These are phyloP conservation scores for Plantago major DNA, from an alignment of 257 asterid species.

Conservation along the genomic window DNA sequence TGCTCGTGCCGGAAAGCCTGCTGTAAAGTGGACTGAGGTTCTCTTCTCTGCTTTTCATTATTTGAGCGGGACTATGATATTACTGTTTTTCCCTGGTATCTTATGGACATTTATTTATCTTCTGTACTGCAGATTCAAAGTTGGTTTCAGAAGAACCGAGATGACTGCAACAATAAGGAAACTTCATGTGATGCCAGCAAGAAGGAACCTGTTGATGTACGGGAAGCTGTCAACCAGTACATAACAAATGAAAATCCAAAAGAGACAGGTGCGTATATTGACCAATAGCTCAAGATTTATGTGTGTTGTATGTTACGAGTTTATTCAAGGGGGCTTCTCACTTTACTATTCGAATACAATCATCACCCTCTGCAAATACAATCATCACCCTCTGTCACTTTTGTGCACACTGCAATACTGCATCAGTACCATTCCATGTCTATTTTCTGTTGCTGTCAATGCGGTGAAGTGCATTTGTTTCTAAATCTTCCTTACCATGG, in stretches of 20 bases:
- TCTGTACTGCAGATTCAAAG: slow-evolving; percentile 48
- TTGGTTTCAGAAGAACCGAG: slow-evolving; percentile 66
- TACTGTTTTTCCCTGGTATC: slow-evolving; percentile 8
- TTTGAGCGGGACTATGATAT: slow-evolving; percentile 1
- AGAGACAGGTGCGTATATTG: slow-evolving; percentile 32
- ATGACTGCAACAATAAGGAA: slow-evolving; percentile 21
- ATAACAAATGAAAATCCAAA: slow-evolving; percentile 27
- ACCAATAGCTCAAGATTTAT: slow-evolving; percentile 7
- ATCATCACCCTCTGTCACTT: not conserved
- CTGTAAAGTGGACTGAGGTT: slow-evolving; percentile 82
- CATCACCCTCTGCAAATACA: slow-evolving; percentile 5
- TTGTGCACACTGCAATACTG: not conserved
- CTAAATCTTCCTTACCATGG: not conserved
- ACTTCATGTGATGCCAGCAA: slow-evolving; percentile 26
- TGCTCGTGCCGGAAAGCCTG: slow-evolving; percentile 88
- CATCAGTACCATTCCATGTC: not conserved
- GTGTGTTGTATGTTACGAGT: slow-evolving; percentile 9
- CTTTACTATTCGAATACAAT: slow-evolving; percentile 7
- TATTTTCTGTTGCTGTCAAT: not conserved
- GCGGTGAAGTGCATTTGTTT: not conserved
- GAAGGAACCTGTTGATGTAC: slow-evolving; percentile 18
- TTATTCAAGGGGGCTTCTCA: not conserved
- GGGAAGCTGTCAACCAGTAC: slow-evolving; percentile 26
- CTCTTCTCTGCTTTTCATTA: slow-evolving; percentile 15
- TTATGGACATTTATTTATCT: slow-evolving; percentile 13